Conservation (phyloP, 2,329 filamentous ascomycete genomes). For the Trichoderma endophyticum region DNA sequence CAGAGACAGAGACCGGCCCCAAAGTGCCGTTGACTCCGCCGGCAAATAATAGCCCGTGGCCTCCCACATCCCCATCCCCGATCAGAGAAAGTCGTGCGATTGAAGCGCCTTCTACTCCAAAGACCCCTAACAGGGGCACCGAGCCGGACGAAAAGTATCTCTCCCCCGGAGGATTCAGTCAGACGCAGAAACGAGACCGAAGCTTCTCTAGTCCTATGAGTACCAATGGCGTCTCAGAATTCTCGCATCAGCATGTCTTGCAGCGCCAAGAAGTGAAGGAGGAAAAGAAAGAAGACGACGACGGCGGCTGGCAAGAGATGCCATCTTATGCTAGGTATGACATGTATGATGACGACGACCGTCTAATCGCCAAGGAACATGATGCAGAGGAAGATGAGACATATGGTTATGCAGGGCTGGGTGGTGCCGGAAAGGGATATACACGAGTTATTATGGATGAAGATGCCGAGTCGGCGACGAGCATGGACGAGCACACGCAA, state of each 20-base stretch:
- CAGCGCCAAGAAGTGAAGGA: slow-evolving; percentile 50
- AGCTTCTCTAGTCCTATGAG: slow-evolving; percentile 37
- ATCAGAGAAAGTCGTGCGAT: neutral
- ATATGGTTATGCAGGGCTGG: slow-evolving; percentile 71
- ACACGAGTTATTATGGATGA: slow-evolving; percentile 94
- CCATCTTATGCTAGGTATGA: slow-evolving; percentile 89
- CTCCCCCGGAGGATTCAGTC: slow-evolving; percentile 7
- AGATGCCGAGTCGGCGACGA: slow-evolving; percentile 88
- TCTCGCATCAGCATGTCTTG: slow-evolving; percentile 1
- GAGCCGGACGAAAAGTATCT: neutral
- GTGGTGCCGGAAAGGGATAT: slow-evolving; percentile 91
- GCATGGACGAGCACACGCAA: slow-evolving; percentile 94
- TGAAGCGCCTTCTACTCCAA: neutral
- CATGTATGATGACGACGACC: slow-evolving; percentile 92
- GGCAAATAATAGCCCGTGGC: neutral
- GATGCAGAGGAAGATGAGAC: slow-evolving; percentile 64
- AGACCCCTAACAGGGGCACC: neutral
- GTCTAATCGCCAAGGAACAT: slow-evolving; percentile 77
- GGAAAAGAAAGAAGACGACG: slow-evolving; percentile 52
- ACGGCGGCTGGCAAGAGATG: slow-evolving; percentile 89
- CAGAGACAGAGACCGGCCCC: neutral
- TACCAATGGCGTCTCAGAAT: slow-evolving; percentile 63
- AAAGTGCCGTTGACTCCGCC: slow-evolving; percentile 18
- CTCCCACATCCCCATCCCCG: neutral
- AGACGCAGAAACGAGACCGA: slow-evolving; percentile 35